These are phyloP conservation scores for Lasiodiplodia citricola DNA, from an alignment of 2,329 filamentous ascomycete genomes.

Conservation along the genomic window DNA sequence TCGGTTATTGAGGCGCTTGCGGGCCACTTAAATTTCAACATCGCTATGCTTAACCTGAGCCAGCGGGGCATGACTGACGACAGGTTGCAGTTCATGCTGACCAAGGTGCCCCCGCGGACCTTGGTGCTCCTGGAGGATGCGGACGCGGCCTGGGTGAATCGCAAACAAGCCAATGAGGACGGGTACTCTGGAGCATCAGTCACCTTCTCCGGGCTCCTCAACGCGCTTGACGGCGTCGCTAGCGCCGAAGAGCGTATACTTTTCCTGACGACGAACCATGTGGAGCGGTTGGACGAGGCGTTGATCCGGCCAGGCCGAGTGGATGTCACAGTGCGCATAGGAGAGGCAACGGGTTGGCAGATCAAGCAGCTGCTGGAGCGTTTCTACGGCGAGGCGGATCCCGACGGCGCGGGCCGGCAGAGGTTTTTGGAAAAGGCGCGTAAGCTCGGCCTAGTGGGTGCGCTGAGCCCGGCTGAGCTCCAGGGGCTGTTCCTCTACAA, in stretches of 20 bases:
- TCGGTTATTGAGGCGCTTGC: conserved; percentile 96
- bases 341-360: conserved; percentile 84
- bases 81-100: conserved; percentile 82
- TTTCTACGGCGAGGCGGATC: conserved; percentile 86
- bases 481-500: conserved; percentile 96
- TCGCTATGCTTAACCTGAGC: conserved; percentile 89
- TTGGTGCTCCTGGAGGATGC: conserved; percentile 87
- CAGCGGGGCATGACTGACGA: conserved; percentile 91
- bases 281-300: conserved; percentile 86
- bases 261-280: conserved; percentile 93
- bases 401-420: conserved; percentile 64
- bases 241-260: conserved; percentile 93
- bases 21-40: conserved; percentile 89
- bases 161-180: conserved; percentile 75
- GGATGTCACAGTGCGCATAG: conserved; percentile 89
- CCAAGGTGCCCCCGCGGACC: conserved; percentile 81
- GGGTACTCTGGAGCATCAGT: conserved; percentile 88
- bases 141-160: conserved; percentile 86
- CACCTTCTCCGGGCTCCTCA: conserved; percentile 88
- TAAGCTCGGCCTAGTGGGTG: conserved; percentile 71
- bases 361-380: conserved; percentile 89
- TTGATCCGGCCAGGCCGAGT: conserved; percentile 89
- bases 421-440: conserved; percentile 74
- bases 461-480: conserved; percentile 84
- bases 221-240: conserved; percentile 79